Percentiles rank a stretch among this genome's conserved stretches.
Evolutionary conservation across 23 red algal species (phyloP).

Genomic region (Gracilaria gracilis): DNA sequence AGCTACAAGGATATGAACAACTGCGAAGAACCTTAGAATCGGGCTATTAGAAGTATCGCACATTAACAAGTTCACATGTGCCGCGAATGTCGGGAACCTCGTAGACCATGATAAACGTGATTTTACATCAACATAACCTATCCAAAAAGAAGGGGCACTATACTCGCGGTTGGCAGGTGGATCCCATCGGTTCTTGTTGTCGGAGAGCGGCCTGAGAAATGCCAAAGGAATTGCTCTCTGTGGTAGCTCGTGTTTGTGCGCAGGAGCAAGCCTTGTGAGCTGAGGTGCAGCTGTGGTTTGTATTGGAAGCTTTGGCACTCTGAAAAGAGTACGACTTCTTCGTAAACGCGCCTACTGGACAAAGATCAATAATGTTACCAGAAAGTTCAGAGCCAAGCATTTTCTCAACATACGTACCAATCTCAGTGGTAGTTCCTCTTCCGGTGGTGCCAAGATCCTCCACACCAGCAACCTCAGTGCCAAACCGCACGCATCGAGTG

Average conservation of each 20-base stretch:
- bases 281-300: not conserved
- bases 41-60: not conserved
- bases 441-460: constrained; percentile 98
- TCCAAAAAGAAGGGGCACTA: constrained; percentile 20
- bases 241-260: not conserved
- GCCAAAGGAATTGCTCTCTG: not conserved
- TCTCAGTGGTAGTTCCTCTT: constrained; percentile 94
- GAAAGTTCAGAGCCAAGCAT: constrained; percentile 92
- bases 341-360: constrained; percentile 97
- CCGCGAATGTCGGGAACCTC: not conserved
- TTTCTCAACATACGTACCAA: constrained; percentile 97
- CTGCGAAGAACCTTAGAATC: constrained; percentile 42
- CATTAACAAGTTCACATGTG: not conserved
- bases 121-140: constrained; percentile 18
- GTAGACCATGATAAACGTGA: not conserved
- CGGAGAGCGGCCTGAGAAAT: not conserved
- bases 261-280: not conserved
- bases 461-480: constrained; percentile 98
- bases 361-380: constrained; percentile 99
- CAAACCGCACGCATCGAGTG: constrained; percentile 98
- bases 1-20: constrained; percentile 53
- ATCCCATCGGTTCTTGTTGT: not conserved
- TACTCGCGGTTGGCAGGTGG: not conserved
- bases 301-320: not conserved
- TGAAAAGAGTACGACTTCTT: constrained; percentile 77